Evolutionary conservation across 2,329 filamentous ascomycete species (phyloP), one percentile per base, ranked within the genome.

Genomic region (Colletotrichum sp.): DNA sequence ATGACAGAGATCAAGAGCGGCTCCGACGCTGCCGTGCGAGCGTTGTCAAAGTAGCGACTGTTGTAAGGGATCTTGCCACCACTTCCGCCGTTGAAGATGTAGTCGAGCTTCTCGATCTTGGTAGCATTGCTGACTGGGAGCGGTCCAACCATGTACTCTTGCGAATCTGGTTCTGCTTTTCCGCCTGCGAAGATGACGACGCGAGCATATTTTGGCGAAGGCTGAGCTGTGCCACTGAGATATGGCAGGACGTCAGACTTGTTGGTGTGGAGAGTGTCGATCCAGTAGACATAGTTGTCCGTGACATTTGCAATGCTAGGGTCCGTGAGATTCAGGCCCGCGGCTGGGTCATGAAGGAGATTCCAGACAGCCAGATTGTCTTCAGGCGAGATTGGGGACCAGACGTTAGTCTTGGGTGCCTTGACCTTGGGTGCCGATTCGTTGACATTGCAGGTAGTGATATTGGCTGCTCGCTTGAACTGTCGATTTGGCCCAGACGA

Each of bases 81-180:
- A 9, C 80, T 82, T 4, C 85, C 85, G 7, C 86, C 86, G 79
- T 87, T 88, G 81, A 85, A 87, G 22, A 83, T 80, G 78, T 87
- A 88, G 67, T 85, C 84, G 13, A 88, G 80, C 60, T 84, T 83
- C 68, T 84, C 78, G 30, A 86, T 80, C 19, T 78, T 84, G 7
- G 86, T 87, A 22, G 82, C 77, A 25, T 78, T 68, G 9, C 80
- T 81, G 5, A 89, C 82, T 3, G 88, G 88, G 5, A 90, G 82
- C 3, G 88, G 88, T 0, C 88, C 88, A 32, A 90, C 84, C 82
- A 88, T 87, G 77, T 86, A 89, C 77, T 90, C 87, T 72, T 88
- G 85, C 7, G 85, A 86, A 32, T 86, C 83, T 2, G 87, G 87
- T 15, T 85, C 82, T 6, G 78, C 77, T 61, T 85, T 86, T 0